Percentiles rank a stretch among this genome's conserved stretches.
Evolutionary conservation across 306 rosid species (phyloP).

Genomic region (Hylodesmum podocarpum): DNA sequence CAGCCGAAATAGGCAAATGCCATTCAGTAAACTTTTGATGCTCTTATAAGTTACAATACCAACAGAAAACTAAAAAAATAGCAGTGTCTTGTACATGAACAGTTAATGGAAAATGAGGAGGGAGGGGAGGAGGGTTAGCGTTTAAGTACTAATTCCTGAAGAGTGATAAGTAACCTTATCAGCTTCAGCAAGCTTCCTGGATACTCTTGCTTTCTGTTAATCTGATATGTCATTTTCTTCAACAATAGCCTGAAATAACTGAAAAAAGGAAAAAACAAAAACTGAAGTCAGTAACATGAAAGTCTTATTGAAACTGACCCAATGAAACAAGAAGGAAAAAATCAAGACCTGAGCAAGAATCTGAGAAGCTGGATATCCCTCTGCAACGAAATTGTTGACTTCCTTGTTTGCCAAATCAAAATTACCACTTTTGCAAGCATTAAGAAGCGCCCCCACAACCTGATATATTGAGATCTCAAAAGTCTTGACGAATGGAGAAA

Average conservation of each 20-base stretch:
- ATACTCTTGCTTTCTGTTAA: constrained; percentile 87
- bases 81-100: not conserved
- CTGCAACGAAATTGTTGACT: constrained; percentile 83
- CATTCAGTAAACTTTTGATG: not conserved
- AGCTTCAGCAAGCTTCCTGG: constrained; percentile 83
- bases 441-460: constrained; percentile 63
- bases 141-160: not conserved
- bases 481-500: constrained; percentile 20
- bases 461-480: constrained; percentile 33
- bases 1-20: not conserved
- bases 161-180: constrained; percentile 64
- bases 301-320: not conserved
- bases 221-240: constrained; percentile 74
- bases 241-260: constrained; percentile 77
- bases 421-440: constrained; percentile 80
- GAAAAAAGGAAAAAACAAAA: constrained; percentile 4
- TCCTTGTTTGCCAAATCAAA: constrained; percentile 90
- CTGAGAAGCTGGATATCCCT: constrained; percentile 94
- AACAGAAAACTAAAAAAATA: not conserved
- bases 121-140: too few species aligned
- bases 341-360: constrained; percentile 69
- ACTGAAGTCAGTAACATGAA: not conserved
- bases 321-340: constrained; percentile 9
- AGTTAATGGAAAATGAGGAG: not conserved
- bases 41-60: not conserved